phyloP scores from a whole-genome alignment of 2,329 filamentous ascomycete species.

The Aschersonia sp. region DNA sequence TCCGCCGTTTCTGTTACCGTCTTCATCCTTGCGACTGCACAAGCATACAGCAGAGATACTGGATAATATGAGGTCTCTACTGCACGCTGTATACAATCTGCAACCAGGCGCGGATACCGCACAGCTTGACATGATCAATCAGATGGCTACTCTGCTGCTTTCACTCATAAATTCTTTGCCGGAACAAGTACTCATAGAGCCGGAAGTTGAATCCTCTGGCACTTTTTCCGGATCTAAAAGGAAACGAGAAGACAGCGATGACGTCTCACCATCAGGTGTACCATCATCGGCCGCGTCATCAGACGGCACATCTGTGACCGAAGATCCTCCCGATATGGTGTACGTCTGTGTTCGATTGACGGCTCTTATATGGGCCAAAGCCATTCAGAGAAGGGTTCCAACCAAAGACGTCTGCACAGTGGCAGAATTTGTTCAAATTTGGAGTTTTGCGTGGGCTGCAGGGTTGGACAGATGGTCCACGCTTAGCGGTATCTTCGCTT shows the following conservation, averaged over 20 bases:
- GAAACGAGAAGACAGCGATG: slow-evolving; percentile 5
- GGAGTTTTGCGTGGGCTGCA: slow-evolving; percentile 31
- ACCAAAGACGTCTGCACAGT: slow-evolving; percentile 24
- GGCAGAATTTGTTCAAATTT: slow-evolving; percentile 26
- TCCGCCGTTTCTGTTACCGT: slow-evolving; percentile 26
- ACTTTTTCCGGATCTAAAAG: slow-evolving; percentile 3
- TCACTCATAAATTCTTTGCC: slow-evolving; percentile 21
- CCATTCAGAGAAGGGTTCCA: slow-evolving; percentile 26
- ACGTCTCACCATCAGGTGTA: slow-evolving; percentile 2
- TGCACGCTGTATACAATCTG: slow-evolving; percentile 26
- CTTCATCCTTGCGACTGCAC: slow-evolving; percentile 27
- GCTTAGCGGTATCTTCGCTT: slow-evolving; percentile 32
- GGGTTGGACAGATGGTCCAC: slow-evolving; percentile 29
- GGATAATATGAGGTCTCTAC: slow-evolving; percentile 33
- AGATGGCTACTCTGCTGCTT: slow-evolving; percentile 24
- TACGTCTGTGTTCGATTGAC: slow-evolving; percentile 31
- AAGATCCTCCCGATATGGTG: slow-evolving; percentile 23
- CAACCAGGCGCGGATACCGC: slow-evolving; percentile 17
- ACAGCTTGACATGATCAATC: slow-evolving; percentile 23
- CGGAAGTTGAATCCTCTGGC: neutral
- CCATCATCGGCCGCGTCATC: neutral
- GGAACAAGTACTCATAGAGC: slow-evolving; percentile 10
- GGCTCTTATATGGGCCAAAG: slow-evolving; percentile 31
- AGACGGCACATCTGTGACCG: slow-evolving; percentile 1
- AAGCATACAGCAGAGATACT: slow-evolving; percentile 31